These are phyloP conservation scores for Friedmanniomyces simplex DNA, from an alignment of 495 filamentous ascomycete species.

Conservation along the genomic window DNA sequence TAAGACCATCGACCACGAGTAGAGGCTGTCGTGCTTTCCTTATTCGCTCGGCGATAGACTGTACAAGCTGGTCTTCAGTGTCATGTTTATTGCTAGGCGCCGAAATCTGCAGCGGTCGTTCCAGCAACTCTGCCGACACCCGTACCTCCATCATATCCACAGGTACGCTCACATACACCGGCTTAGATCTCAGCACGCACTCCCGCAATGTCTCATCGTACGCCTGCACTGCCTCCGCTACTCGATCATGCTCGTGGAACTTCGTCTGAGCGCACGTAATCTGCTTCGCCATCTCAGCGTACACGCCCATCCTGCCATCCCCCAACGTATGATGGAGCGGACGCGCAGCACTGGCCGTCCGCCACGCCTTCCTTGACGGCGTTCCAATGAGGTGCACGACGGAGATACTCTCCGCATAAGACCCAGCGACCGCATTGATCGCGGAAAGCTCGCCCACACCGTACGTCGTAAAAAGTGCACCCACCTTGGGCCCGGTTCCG, in stretches of 20 bases:
- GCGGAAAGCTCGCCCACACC: constrained; percentile 62
- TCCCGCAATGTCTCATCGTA: constrained; percentile 74
- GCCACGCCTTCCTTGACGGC: constrained; percentile 28
- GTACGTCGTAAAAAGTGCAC: constrained; percentile 67
- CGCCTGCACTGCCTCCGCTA: constrained; percentile 39
- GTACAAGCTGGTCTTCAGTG: constrained; percentile 74
- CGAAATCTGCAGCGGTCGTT: constrained; percentile 56
- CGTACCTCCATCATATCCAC: constrained; percentile 76
- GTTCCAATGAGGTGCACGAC: constrained; percentile 75
- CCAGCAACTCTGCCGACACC: constrained; percentile 60
- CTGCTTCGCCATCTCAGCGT: constrained; percentile 60
- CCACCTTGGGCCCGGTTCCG: constrained; percentile 31
- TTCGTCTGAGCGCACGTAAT: constrained; percentile 62
- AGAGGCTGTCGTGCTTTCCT: constrained; percentile 66
- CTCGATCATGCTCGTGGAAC: constrained; percentile 58
- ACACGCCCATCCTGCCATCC: constrained; percentile 83
- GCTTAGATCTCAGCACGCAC: constrained; percentile 50
- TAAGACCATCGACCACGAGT: constrained; percentile 67
- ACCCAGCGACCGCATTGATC: constrained; percentile 58
- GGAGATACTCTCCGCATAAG: constrained; percentile 64
- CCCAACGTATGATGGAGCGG: constrained; percentile 91
- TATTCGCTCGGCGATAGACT: constrained; percentile 66
- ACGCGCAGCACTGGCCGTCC: constrained; percentile 42
- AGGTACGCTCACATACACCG: constrained; percentile 73
- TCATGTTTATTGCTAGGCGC: constrained; percentile 56